A percentile compares a stretch with the other conserved stretches of the same genome.
These are phyloP conservation scores for Dianthus caryophyllus DNA, from an alignment of 148 eudicot genomes.

Conservation along the genomic window DNA sequence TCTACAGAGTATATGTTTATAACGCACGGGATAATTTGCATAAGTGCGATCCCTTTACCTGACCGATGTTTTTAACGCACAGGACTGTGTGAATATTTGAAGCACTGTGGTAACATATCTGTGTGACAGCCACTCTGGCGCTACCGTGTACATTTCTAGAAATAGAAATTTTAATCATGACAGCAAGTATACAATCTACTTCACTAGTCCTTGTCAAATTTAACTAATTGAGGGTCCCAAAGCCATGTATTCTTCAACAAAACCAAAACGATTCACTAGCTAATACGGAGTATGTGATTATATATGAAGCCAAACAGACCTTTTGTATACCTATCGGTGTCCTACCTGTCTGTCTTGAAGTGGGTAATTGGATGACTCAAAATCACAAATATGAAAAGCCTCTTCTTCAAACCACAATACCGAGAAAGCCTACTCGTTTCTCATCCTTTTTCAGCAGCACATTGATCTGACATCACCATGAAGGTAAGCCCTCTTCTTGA, in stretches of 20 bases:
- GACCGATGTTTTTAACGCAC: background rate
- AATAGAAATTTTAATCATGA: background rate
- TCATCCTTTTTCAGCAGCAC: constrained; percentile 18
- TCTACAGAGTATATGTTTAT: background rate
- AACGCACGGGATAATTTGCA: background rate
- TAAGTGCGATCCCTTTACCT: background rate
- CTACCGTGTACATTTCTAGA: background rate
- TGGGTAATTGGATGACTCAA: constrained; percentile 13
- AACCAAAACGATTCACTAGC: constrained; percentile 28
- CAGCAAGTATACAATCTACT: background rate
- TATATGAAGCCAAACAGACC: no score
- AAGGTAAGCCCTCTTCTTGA: constrained; percentile 40
- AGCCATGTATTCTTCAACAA: constrained; percentile 11
- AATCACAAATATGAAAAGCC: constrained; percentile 17
- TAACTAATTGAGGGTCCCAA: constrained; percentile 36
- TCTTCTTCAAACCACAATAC: background rate
- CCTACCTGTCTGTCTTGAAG: constrained; percentile 28
- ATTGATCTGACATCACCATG: constrained; percentile 41
- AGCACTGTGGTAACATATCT: background rate
- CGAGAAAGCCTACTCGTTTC: constrained; percentile 21
- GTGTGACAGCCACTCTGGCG: background rate
- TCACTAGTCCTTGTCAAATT: constrained; percentile 6
- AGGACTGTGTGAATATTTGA: background rate
- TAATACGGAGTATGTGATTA: no score
- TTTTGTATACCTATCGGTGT: constrained; percentile 47